These are phyloP conservation scores for Yamadazyma membranifaciens DNA, from an alignment of 1,139 yeast species.

Conservation along the genomic window DNA sequence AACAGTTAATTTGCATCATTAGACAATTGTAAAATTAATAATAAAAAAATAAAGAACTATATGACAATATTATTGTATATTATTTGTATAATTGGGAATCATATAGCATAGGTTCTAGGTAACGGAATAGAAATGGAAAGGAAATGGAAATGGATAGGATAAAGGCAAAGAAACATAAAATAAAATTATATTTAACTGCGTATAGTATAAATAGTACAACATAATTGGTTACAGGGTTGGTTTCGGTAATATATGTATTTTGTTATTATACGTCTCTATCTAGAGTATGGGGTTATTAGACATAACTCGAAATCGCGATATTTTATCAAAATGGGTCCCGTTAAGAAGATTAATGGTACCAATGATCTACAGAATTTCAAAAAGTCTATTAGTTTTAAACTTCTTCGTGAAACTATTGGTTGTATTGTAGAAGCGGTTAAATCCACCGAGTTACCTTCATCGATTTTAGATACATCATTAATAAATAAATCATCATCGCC, in stretches of 20 bases:
- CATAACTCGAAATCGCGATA: too few relatives aligned
- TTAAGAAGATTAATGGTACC: constrained; percentile 32
- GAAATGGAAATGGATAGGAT: neutral
- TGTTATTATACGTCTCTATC: too few relatives aligned
- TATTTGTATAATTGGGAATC: neutral
- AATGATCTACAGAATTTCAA: constrained; percentile 28
- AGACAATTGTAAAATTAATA: neutral
- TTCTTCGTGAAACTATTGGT: constrained; percentile 22
- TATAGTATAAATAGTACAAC: neutral
- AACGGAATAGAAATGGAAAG: neutral
- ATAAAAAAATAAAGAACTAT: neutral
- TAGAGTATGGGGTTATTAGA: too few relatives aligned
- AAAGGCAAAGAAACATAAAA: neutral
- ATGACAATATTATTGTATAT: neutral
- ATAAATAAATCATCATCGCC: constrained; percentile 5
- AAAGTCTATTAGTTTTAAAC: constrained; percentile 27
- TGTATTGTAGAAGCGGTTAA: constrained; percentile 25
- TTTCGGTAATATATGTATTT: neutral
- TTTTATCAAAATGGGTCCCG: constrained; percentile 16
- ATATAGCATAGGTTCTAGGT: neutral
- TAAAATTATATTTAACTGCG: too few relatives aligned
- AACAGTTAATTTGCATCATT: neutral
- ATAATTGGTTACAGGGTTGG: neutral
- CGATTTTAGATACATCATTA: constrained; percentile 18
- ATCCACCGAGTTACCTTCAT: constrained; percentile 28